phyloP scores from a whole-genome alignment of 1,284 basidiomycete genomes.

The Leccinum angustisporum region DNA sequence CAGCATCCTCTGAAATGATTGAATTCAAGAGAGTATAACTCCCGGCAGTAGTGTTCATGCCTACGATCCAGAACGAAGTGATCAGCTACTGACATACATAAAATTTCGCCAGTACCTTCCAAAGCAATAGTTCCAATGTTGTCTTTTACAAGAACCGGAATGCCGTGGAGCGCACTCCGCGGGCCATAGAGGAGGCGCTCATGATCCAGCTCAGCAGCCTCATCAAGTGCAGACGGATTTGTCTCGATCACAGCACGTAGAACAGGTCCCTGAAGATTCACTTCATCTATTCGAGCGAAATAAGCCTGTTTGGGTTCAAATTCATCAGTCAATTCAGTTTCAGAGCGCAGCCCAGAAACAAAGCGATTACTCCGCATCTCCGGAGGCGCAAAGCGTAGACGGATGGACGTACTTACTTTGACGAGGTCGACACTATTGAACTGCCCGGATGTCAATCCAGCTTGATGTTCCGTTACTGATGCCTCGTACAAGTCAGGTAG shows the following conservation, averaged over 20 bases:
- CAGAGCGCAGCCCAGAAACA: not conserved
- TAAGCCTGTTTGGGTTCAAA: slow-evolving; percentile 49
- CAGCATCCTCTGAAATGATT: slow-evolving; percentile 61
- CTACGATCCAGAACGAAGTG: slow-evolving; percentile 28
- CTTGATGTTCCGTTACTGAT: slow-evolving; percentile 55
- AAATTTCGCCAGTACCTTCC: slow-evolving; percentile 43
- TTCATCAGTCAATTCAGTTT: not conserved
- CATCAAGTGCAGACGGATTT: slow-evolving; percentile 56
- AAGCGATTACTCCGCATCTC: not conserved
- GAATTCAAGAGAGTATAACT: slow-evolving; percentile 58
- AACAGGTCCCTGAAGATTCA: slow-evolving; percentile 60
- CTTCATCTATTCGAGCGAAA: slow-evolving; percentile 68
- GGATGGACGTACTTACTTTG: slow-evolving; percentile 40
- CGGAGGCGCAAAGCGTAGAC: too few species aligned
- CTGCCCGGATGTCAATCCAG: slow-evolving; percentile 48
- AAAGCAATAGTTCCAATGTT: slow-evolving; percentile 60
- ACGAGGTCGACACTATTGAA: slow-evolving; percentile 68
- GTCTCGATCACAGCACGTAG: slow-evolving; percentile 64
- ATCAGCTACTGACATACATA: not conserved
- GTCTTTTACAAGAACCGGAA: slow-evolving; percentile 71
- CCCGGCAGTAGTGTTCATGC: slow-evolving; percentile 68
- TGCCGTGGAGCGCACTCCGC: slow-evolving; percentile 63
- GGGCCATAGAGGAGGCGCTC: slow-evolving; percentile 50
- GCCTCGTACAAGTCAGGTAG: slow-evolving; percentile 66
- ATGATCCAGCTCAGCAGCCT: slow-evolving; percentile 53